These are phyloP conservation scores for Stagonosporopsis cucurbitacearum DNA, from an alignment of 2,329 filamentous ascomycete species.

Conservation along the genomic window DNA sequence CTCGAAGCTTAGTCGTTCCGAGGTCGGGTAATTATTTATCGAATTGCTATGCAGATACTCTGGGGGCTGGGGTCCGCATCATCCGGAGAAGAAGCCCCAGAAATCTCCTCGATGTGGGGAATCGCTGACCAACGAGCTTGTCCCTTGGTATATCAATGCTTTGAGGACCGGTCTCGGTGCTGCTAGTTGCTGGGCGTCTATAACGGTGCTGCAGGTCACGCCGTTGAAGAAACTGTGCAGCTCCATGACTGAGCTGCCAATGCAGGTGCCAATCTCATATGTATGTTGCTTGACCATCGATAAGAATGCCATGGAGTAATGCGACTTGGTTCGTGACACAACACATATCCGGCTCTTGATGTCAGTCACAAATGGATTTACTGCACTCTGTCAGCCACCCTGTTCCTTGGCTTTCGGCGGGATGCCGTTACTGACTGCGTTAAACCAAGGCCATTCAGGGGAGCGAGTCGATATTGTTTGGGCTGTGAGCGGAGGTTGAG, in stretches of 20 bases:
- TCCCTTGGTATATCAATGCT: background rate
- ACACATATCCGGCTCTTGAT: background rate
- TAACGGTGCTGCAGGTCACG: background rate
- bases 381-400: background rate
- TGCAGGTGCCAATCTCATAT: background rate
- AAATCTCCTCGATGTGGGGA: constrained; percentile 6
- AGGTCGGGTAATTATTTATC: constrained; percentile 5
- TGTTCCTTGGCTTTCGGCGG: background rate
- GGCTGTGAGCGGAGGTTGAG: background rate
- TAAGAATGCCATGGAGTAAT: background rate
- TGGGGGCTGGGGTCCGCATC: constrained; percentile 11
- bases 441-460: too few species aligned
- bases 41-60: background rate
- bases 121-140: background rate
- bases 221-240: background rate
- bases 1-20: background rate
- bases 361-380: background rate
- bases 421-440: background rate
- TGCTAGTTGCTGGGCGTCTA: background rate
- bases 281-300: background rate
- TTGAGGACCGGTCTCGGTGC: background rate
- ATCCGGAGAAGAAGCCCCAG: constrained; percentile 1
- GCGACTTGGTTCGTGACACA: background rate
- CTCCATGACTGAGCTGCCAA: background rate
- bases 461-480: background rate